Percentiles rank a stretch among this genome's conserved stretches.
phyloP scores from a whole-genome alignment of 768 basidiomycete genomes.

The Sarcodon aspratus region DNA sequence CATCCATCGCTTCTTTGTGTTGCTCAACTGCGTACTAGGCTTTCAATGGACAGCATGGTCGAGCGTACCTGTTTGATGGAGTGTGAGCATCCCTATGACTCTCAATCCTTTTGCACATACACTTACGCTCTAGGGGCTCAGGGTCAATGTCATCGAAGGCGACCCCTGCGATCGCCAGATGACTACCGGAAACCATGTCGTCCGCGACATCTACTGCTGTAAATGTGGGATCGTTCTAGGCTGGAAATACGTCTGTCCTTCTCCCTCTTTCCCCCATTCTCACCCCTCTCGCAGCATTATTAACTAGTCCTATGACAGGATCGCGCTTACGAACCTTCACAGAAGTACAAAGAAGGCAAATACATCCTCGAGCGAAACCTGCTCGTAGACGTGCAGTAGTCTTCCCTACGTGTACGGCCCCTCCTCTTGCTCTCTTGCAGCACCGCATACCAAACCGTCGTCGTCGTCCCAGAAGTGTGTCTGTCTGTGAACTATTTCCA shows the following conservation, averaged over 20 bases:
- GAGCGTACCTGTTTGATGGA: slow-evolving; percentile 87
- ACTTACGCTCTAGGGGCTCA: slow-evolving; percentile 19
- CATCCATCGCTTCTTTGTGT: background rate
- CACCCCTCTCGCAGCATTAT: slow-evolving; percentile 1
- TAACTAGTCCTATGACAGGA: slow-evolving; percentile 41
- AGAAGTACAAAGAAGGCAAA: slow-evolving; percentile 98
- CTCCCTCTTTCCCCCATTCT: slow-evolving; percentile 5
- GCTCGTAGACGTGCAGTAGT: slow-evolving; percentile 75
- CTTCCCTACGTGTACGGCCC: slow-evolving; percentile 3
- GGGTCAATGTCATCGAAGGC: slow-evolving; percentile 87
- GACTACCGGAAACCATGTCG: slow-evolving; percentile 95
- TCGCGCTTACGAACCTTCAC: slow-evolving; percentile 76
- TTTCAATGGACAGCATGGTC: slow-evolving; percentile 94
- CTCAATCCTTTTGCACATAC: background rate
- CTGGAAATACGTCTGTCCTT: slow-evolving; percentile 89
- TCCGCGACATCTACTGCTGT: slow-evolving; percentile 89
- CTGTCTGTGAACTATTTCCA: background rate
- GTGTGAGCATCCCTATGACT: slow-evolving; percentile 50
- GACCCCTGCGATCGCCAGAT: slow-evolving; percentile 87
- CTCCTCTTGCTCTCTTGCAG: slow-evolving; percentile 1
- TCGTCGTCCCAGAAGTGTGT: slow-evolving; percentile 3
- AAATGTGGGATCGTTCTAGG: slow-evolving; percentile 83
- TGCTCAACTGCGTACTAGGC: slow-evolving; percentile 40
- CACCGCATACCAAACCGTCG: no score
- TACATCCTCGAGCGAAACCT: slow-evolving; percentile 93